Evolutionary conservation across 2,329 filamentous ascomycete genomes (phyloP).

Genomic region (Akanthomyces lecanii): DNA sequence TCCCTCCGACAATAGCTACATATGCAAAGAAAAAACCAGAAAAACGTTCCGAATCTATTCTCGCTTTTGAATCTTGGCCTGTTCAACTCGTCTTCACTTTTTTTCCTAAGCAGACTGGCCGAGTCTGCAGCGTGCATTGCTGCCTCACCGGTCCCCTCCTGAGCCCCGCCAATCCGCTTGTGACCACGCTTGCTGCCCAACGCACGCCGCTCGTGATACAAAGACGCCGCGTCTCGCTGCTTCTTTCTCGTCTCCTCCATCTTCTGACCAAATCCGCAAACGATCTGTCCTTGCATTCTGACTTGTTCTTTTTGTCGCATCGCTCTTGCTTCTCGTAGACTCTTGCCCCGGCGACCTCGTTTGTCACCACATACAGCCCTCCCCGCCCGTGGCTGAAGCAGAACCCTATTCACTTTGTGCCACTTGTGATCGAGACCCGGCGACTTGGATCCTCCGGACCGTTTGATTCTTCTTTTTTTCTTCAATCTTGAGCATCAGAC

Average conservation of each 20-base stretch:
- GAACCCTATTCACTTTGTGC: neutral
- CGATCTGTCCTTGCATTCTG: neutral
- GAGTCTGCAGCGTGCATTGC: neutral
- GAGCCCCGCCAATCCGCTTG: slow-evolving; percentile 15
- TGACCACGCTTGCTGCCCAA: slow-evolving; percentile 16
- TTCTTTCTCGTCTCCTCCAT: neutral
- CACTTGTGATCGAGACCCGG: neutral
- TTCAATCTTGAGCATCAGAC: neutral
- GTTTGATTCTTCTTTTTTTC: neutral
- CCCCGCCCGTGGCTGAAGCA: neutral
- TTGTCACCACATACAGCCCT: neutral
- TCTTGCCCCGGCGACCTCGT: neutral
- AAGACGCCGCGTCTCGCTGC: slow-evolving; percentile 4
- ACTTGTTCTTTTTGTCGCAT: neutral
- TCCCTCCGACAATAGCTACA: neutral
- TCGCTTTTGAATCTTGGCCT: neutral
- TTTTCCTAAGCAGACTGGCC: neutral
- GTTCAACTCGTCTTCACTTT: neutral
- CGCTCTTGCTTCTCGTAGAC: slow-evolving; percentile 10
- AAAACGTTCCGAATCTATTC: neutral
- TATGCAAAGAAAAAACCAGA: neutral
- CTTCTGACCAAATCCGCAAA: neutral
- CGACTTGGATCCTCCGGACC: neutral
- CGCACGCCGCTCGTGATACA: slow-evolving; percentile 14
- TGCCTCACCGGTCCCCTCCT: slow-evolving; percentile 13